These are phyloP conservation scores for Vanderwaltozyma tropicalis DNA, from an alignment of 805 yeast species.

Conservation along the genomic window DNA sequence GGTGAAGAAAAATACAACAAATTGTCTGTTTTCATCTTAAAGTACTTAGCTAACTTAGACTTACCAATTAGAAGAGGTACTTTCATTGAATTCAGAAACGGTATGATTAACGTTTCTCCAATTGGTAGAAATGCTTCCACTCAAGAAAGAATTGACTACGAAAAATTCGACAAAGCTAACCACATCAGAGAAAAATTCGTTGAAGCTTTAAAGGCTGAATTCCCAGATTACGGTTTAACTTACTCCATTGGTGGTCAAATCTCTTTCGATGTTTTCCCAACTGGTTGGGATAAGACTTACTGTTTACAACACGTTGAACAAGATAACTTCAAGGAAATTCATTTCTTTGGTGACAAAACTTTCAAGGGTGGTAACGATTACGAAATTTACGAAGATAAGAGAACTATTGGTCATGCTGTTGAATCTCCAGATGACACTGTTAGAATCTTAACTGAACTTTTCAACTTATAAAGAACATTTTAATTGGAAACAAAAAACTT, in stretches of 20 bases:
- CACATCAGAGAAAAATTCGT: conserved; percentile 80
- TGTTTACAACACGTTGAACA: conserved; percentile 83
- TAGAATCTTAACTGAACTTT: conserved; percentile 72
- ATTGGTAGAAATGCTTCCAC: conserved; percentile 97
- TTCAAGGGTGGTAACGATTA: conserved; percentile 97
- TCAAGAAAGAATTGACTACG: conserved; percentile 87
- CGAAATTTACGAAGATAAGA: conserved; percentile 83
- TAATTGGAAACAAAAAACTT: background rate
- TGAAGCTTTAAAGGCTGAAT: conserved; percentile 68
- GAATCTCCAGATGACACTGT: conserved; percentile 82
- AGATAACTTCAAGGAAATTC: conserved; percentile 80
- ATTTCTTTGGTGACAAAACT: conserved; percentile 98
- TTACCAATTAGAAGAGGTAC: conserved; percentile 98
- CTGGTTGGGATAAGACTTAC: conserved; percentile 99
- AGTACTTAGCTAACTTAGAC: conserved; percentile 76
- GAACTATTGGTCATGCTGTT: conserved; percentile 96
- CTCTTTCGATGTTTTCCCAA: conserved; percentile 98
- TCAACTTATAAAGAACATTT: conserved; percentile 29
- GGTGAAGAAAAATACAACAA: conserved; percentile 92
- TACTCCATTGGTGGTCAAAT: conserved; percentile 99
- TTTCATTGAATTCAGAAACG: conserved; percentile 96
- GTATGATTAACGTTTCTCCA: conserved; percentile 97
- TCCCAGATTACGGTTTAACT: conserved; percentile 77
- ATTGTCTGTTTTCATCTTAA: conserved; percentile 74
- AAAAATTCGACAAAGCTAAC: conserved; percentile 69